These are phyloP conservation scores for Cornus controversa DNA, from an alignment of 148 eudicot genomes.

Conservation along the genomic window DNA sequence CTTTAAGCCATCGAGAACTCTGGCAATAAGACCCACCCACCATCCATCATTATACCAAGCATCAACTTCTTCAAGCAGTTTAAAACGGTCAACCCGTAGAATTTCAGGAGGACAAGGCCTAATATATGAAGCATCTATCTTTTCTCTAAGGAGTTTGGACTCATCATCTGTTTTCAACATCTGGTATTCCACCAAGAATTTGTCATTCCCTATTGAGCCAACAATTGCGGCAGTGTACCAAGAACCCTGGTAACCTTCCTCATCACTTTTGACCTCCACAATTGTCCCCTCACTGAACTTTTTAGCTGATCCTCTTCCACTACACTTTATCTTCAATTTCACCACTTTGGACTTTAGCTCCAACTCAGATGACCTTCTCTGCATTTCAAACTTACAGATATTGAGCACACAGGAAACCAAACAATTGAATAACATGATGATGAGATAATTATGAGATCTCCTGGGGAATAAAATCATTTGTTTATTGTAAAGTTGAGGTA, in stretches of 20 bases:
- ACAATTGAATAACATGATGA: neutral
- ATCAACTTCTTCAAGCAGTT: constrained; percentile 52
- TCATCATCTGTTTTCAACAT: constrained; percentile 37
- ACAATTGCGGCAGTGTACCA: constrained; percentile 49
- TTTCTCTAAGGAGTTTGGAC: constrained; percentile 26
- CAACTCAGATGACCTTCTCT: constrained; percentile 11
- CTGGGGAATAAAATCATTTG: too few relatives aligned
- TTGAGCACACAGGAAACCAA: neutral
- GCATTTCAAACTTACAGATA: constrained; percentile 5
- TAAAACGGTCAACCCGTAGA: constrained; percentile 22
- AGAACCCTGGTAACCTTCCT: constrained; percentile 45
- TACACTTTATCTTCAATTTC: constrained; percentile 26
- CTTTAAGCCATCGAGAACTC: constrained; percentile 32
- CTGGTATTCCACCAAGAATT: constrained; percentile 46
- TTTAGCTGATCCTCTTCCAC: constrained; percentile 7
- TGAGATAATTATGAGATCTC: neutral
- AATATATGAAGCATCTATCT: constrained; percentile 26
- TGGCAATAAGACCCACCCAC: constrained; percentile 47
- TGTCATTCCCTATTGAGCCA: constrained; percentile 26
- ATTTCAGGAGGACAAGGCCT: constrained; percentile 56
- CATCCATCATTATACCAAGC: constrained; percentile 58
- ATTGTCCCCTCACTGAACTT: constrained; percentile 30
- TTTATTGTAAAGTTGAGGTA: neutral
- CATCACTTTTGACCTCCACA: constrained; percentile 51
- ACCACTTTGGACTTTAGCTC: constrained; percentile 13